A percentile compares a stretch with the other conserved stretches of the same genome.
phyloP scores from a whole-genome alignment of 2,329 filamentous ascomycete genomes.

The Mycogone perniciosa region DNA sequence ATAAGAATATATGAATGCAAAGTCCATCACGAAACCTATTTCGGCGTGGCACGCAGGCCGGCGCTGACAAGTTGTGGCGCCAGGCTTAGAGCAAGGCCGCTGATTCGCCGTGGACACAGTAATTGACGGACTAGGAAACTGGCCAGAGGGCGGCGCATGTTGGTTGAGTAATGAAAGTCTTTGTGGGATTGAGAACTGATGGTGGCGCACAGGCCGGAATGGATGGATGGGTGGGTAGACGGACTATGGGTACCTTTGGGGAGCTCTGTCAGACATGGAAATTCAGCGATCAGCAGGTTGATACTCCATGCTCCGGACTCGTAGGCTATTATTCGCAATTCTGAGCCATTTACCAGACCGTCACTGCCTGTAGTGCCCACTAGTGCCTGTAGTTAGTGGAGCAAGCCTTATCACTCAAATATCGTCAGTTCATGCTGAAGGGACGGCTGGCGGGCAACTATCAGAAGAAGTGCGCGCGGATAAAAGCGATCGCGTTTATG shows the following conservation, averaged over 20 bases:
- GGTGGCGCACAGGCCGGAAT: conserved; percentile 3
- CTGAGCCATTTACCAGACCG: too few relatives aligned
- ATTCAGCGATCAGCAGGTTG: background rate
- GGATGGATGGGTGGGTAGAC: background rate
- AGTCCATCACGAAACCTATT: too few relatives aligned
- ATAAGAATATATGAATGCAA: too few relatives aligned
- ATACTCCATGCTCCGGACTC: background rate
- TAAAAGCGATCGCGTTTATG: too few relatives aligned
- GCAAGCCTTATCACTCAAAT: background rate
- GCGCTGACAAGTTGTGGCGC: too few relatives aligned
- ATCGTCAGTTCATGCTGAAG: too few relatives aligned
- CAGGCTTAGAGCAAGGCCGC: too few relatives aligned
- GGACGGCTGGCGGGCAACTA: too few relatives aligned
- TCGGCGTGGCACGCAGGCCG: too few relatives aligned
- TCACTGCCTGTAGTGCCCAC: background rate
- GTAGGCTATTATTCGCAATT: background rate
- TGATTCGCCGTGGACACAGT: background rate
- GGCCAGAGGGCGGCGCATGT: conserved; percentile 10
- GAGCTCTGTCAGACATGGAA: background rate
- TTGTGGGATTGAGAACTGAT: conserved; percentile 6
- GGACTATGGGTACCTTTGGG: background rate
- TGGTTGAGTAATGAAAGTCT: conserved; percentile 13
- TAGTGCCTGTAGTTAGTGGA: background rate
- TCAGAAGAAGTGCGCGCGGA: too few relatives aligned
- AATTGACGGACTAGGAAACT: background rate